phyloP scores from a whole-genome alignment of 192 early-diverging fungal species.

The Funneliformis geosporum region DNA sequence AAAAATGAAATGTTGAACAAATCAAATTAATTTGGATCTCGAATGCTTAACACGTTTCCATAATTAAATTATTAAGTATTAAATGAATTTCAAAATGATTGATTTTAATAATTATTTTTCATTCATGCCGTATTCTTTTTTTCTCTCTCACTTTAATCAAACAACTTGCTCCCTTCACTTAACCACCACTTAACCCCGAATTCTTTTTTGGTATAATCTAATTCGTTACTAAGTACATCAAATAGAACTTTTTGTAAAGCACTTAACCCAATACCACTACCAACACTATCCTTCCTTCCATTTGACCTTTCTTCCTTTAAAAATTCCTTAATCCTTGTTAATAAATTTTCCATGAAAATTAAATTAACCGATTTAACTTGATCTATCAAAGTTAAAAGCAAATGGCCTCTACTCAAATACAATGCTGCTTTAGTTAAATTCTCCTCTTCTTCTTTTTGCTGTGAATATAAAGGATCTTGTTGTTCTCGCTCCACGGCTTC shows the following conservation, averaged over 20 bases:
- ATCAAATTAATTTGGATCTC: too few species aligned
- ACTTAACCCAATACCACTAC: background rate
- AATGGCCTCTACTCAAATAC: slow-evolving; percentile 29
- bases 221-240: slow-evolving; percentile 9
- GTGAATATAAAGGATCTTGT: too few species aligned
- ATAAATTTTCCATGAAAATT: slow-evolving; percentile 43
- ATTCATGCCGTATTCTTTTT: too few species aligned
- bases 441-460: slow-evolving; percentile 14
- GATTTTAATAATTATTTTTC: too few species aligned
- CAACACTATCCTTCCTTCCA: background rate
- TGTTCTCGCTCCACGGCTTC: too few species aligned
- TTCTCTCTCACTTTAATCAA: background rate
- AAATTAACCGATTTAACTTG: slow-evolving; percentile 44
- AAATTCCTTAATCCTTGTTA: slow-evolving; percentile 38
- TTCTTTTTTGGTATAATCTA: slow-evolving; percentile 34
- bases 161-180: slow-evolving; percentile 3
- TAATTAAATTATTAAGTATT: too few species aligned
- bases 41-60: too few species aligned
- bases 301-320: slow-evolving; percentile 31
- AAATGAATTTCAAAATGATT: too few species aligned
- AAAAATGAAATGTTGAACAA: too few species aligned
- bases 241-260: slow-evolving; percentile 26
- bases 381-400: slow-evolving; percentile 43
- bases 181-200: slow-evolving; percentile 29
- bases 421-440: slow-evolving; percentile 24